Percentiles rank a stretch among this genome's conserved stretches.
Conservation (phyloP, 164 flowering plant genomes). For the Annona squamosa region DNA sequence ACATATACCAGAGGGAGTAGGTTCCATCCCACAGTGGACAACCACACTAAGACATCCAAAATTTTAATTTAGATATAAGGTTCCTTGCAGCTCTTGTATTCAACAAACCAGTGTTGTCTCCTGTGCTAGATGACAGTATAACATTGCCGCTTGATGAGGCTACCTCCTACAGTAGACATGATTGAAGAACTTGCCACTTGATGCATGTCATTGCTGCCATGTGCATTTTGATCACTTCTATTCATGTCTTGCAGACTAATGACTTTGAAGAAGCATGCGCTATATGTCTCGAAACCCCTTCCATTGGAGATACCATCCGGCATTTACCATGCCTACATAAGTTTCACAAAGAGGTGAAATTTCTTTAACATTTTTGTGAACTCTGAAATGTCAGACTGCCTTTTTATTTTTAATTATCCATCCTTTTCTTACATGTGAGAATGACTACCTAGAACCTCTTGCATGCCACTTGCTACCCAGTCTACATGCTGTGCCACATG, state of each 20-base stretch:
- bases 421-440: not conserved
- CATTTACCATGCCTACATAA: slow-evolving; percentile 97
- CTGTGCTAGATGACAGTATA: no score
- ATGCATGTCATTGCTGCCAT: no score
- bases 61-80: no score
- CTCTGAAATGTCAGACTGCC: not conserved
- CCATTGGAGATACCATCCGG: slow-evolving; percentile 69
- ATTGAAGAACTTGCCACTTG: no score
- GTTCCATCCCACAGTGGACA: no score
- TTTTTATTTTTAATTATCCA: not conserved
- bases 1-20: no score
- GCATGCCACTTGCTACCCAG: not conserved
- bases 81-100: no score
- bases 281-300: slow-evolving; percentile 80
- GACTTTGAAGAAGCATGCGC: slow-evolving; percentile 71
- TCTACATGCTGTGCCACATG: not conserved
- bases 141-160: no score
- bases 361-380: not conserved
- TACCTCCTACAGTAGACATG: no score
- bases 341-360: slow-evolving; percentile 85
- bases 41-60: no score
- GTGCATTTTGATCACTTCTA: not conserved
- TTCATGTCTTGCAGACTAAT: slow-evolving; percentile 35
- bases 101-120: no score
- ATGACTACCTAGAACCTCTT: not conserved